These are phyloP conservation scores for Rhodomyrtus tomentosa DNA, from an alignment of 345 rosid genomes.

Conservation along the genomic window DNA sequence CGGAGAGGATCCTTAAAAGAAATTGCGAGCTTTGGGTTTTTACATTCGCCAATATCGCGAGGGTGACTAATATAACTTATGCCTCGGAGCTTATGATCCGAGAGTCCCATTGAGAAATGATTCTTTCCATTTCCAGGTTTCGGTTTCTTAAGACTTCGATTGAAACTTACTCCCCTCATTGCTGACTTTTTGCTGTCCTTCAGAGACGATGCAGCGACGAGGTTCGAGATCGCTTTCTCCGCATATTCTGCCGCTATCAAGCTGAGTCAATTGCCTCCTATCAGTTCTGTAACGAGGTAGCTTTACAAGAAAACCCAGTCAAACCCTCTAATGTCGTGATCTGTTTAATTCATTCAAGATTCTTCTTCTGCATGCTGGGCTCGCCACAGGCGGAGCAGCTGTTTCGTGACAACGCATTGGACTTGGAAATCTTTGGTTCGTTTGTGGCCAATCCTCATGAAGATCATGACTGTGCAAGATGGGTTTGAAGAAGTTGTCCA, in stretches of 20 bases:
- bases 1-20: background rate
- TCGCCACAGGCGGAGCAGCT: background rate
- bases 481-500: background rate
- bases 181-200: background rate
- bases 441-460: background rate
- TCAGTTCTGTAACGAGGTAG: background rate
- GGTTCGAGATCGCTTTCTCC: background rate
- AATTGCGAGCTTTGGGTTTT: background rate
- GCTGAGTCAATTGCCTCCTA: background rate
- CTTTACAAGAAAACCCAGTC: background rate
- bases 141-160: background rate
- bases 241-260: background rate
- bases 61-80: background rate
- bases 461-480: background rate
- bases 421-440: background rate
- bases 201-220: background rate
- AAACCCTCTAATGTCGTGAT: background rate
- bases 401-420: background rate
- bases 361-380: background rate
- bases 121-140: background rate
- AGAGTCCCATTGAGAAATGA: background rate
- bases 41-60: background rate
- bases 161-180: background rate
- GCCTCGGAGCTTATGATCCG: background rate
- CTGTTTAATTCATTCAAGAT: background rate